Base-by-base conservation (phyloP, 1,139 yeast species). In the Saccharomyces hybrid region DNA sequence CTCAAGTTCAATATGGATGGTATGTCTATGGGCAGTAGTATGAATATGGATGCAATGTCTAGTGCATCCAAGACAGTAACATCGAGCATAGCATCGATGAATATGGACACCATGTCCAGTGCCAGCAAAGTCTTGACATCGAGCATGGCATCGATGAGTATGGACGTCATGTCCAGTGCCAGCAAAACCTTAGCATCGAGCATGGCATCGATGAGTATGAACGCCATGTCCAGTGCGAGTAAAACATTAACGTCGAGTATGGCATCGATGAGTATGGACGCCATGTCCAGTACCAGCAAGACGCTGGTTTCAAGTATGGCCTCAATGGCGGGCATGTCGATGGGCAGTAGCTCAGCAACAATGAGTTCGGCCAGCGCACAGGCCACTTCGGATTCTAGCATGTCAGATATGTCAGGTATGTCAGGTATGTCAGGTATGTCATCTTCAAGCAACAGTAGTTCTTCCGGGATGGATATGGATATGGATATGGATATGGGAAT, bases 341-440 rank as follows among this genome's bases (percentile, higher is more conserved):
- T 52, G 50, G 27, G 53, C 7, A 47, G 44, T 8, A 14, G 51
- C 9, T 26, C 23, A 32, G 42, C 23, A 34, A 34, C 51, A 0
- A 55, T 54, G 52, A 44, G 47, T 26, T 52, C 53, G 53, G 16
- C 55, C 16, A 23, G 32, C 19, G n/a, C 47, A 6, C n/a, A 11
- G 5, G 19, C 47, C 19, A 50, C 48, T 11, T 26, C 54, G 9
- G 41, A n/a, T n/a, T 49, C 50, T 52, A 26, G 34, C 31, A 54
- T 31, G 50, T 31, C 53, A 51, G 47, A 47, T 48, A 44, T 48
- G 47, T 46, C 55, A 19, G 38, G 46, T 34, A 49, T 52, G 55
- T 52, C 57, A 5, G 52, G 52, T 42, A 61, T 61, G 64, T 59
- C 62, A 2, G 51, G 60, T 19, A 50, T 56, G 48, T 29, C 62